Evolutionary conservation across 176 grass and related monocot species (phyloP).

Genomic region (Rhipidocladum racemiflorum): DNA sequence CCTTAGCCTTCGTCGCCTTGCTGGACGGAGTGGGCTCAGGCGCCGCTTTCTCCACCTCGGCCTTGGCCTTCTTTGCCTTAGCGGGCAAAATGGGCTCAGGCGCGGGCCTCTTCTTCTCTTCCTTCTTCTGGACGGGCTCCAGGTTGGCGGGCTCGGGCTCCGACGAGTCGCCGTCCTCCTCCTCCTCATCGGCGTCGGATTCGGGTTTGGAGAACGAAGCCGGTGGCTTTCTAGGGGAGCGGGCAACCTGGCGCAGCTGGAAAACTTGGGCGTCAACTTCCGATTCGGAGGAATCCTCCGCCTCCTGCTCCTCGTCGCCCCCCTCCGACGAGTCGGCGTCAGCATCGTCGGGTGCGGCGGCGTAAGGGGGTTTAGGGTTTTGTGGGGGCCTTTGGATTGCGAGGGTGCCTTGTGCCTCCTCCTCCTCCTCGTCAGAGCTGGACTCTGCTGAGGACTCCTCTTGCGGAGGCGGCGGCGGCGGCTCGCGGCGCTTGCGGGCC

Average conservation of each 20-base stretch:
- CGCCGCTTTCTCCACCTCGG: not conserved
- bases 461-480: slow-evolving; percentile 12
- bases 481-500: slow-evolving; percentile 31
- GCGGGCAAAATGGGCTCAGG: not conserved
- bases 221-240: not conserved
- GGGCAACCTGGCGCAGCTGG: slow-evolving; percentile 11
- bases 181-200: not conserved
- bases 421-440: not conserved
- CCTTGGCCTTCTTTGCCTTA: slow-evolving; percentile 33
- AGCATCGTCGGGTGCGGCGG: not conserved
- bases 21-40: not conserved
- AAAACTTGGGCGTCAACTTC: slow-evolving; percentile 4
- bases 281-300: slow-evolving; percentile 17
- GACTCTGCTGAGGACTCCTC: slow-evolving; percentile 2
- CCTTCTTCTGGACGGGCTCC: not conserved
- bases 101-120: slow-evolving; percentile 27
- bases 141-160: not conserved
- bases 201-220: not conserved
- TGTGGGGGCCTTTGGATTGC: not conserved
- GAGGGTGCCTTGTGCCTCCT: not conserved
- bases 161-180: not conserved
- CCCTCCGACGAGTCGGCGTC: not conserved
- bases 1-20: slow-evolving; percentile 14
- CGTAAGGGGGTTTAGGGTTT: not conserved
- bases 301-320: slow-evolving; percentile 1